phyloP scores from a whole-genome alignment of 2,329 filamentous ascomycete species.

The Apiospora rasikravindrae region DNA sequence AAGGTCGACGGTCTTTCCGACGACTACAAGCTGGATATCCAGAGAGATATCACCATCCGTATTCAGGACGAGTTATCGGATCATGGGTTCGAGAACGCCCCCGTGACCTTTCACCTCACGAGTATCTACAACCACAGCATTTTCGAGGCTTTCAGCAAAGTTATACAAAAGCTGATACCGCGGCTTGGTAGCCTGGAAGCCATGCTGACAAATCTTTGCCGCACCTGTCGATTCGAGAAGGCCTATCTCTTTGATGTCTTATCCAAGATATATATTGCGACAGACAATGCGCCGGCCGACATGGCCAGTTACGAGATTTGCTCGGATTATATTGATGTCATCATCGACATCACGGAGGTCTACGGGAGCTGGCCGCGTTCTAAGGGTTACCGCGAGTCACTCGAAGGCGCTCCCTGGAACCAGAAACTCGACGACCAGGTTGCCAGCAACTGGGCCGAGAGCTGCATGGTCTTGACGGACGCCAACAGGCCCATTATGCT shows the following conservation, averaged over 20 bases:
- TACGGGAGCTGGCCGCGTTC: conserved; percentile 78
- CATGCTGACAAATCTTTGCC: conserved; percentile 91
- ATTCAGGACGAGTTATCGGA: conserved; percentile 97
- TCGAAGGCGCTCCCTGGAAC: conserved; percentile 66
- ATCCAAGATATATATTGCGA: conserved; percentile 98
- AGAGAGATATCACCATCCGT: conserved; percentile 93
- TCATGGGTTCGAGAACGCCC: conserved; percentile 89
- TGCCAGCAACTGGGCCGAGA: conserved; percentile 69
- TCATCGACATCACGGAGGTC: conserved; percentile 94
- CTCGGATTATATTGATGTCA: conserved; percentile 97
- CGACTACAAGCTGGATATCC: conserved; percentile 94
- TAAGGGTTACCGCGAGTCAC: conserved; percentile 56
- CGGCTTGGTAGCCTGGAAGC: conserved; percentile 91
- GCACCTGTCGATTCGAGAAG: conserved; percentile 94
- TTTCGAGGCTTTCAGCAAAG: conserved; percentile 97
- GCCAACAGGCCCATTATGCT: conserved; percentile 69
- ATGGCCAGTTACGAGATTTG: conserved; percentile 98
- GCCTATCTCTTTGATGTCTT: conserved; percentile 97
- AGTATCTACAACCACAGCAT: conserved; percentile 99
- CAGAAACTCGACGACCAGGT: conserved; percentile 69
- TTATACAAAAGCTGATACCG: conserved; percentile 96
- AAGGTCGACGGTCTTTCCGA: conserved; percentile 98
- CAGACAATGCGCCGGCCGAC: conserved; percentile 89
- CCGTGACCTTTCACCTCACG: conserved; percentile 93
- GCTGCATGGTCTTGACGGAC: conserved; percentile 70